phyloP scores from a whole-genome alignment of 495 filamentous ascomycete species.

The Lasiosphaeris hirsuta region DNA sequence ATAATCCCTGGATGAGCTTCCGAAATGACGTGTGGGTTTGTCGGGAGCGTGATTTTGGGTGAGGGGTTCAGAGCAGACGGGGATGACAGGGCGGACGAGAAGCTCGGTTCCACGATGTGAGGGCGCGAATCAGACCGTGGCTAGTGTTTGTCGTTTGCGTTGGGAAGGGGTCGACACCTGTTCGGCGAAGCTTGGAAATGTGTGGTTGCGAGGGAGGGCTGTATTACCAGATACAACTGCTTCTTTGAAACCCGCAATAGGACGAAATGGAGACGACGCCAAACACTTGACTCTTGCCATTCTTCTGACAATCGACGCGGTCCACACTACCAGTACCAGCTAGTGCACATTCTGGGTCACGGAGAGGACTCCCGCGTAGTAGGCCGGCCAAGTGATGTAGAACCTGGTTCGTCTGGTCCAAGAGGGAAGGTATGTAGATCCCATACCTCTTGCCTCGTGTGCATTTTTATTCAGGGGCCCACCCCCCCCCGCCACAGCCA shows the following conservation, averaged over 20 bases:
- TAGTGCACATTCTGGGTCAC: too few relatives aligned
- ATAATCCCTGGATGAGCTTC: neutral
- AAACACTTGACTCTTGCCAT: neutral
- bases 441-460: neutral
- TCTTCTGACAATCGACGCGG: too few relatives aligned
- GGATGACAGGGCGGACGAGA: neutral
- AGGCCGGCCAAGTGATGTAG: neutral
- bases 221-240: slow-evolving; percentile 13
- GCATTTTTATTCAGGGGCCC: slow-evolving; percentile 7
- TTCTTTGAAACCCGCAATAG: neutral
- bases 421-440: slow-evolving; percentile 8
- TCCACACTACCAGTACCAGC: too few relatives aligned
- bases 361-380: neutral
- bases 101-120: slow-evolving; percentile 4
- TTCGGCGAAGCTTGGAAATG: too few relatives aligned
- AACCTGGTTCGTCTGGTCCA: neutral
- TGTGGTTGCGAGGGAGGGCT: neutral
- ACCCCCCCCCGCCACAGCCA: slow-evolving; percentile 3
- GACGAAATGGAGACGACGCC: too few relatives aligned
- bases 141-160: neutral
- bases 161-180: too few relatives aligned
- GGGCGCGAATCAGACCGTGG: neutral
- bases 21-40: slow-evolving; percentile 12
- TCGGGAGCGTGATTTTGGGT: neutral
- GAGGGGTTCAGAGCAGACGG: neutral